Evolutionary conservation across 129 eudicot species (phyloP).

Genomic region (Cynara cardunculus): DNA sequence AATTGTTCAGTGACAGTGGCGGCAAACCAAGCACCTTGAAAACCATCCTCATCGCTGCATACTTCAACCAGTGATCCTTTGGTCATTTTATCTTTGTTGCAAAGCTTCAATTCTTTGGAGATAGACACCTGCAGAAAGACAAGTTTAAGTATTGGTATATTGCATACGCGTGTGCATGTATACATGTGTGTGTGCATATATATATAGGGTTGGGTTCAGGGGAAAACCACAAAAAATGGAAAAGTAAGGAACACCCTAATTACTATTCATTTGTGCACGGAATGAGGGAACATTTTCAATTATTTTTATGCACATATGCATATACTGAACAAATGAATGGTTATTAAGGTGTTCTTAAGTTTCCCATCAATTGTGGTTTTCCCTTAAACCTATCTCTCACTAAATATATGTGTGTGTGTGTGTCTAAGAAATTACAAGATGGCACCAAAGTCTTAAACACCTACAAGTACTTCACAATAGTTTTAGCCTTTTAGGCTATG

Average conservation of each 20-base stretch:
- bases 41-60: constrained; percentile 73
- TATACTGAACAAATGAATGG: too few relatives aligned
- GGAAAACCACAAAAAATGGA: too few relatives aligned
- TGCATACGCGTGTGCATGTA: too few relatives aligned
- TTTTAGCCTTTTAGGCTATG: background rate
- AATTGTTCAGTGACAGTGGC: constrained; percentile 51
- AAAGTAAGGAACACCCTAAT: too few relatives aligned
- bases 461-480: background rate
- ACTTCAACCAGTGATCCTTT: constrained; percentile 66
- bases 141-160: background rate
- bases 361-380: too few relatives aligned
- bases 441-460: background rate
- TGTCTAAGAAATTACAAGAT: background rate
- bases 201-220: background rate
- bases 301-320: too few relatives aligned
- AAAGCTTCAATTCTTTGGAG: constrained; percentile 17
- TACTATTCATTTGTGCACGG: too few relatives aligned
- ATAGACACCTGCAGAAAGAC: constrained; percentile 22
- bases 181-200: background rate
- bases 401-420: background rate
- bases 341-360: too few relatives aligned
- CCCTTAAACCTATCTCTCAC: too few relatives aligned
- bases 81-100: constrained; percentile 21
- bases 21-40: constrained; percentile 81
- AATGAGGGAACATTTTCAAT: too few relatives aligned